phyloP scores from a whole-genome alignment of 371 early-diverging fungal species.

The Lichtheimia corymbifera region DNA sequence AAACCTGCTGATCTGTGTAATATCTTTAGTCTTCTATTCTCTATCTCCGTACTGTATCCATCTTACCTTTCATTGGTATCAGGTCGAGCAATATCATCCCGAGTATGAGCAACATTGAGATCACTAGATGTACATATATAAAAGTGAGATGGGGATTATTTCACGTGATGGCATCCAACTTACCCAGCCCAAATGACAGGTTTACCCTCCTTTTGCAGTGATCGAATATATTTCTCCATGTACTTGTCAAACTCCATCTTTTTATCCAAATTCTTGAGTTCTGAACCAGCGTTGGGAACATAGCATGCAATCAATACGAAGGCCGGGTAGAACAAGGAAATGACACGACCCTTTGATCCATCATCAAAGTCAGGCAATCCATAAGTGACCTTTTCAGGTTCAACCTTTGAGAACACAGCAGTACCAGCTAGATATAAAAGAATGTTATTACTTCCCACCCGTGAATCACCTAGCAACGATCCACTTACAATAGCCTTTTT shows the following conservation, averaged over 20 bases:
- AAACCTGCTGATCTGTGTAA: conserved; percentile 75
- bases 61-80: conserved; percentile 63
- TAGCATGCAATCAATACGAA: conserved; percentile 78
- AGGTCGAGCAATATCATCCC: conserved; percentile 83
- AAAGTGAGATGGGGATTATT: background rate
- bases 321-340: conserved; percentile 68
- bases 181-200: conserved; percentile 85
- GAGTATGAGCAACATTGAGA: conserved; percentile 87
- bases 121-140: conserved; percentile 45
- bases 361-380: conserved; percentile 61
- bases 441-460: background rate
- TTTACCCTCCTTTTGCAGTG: conserved; percentile 69
- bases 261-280: conserved; percentile 66
- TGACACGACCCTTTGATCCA: conserved; percentile 72
- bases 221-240: conserved; percentile 69
- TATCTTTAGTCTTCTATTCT: background rate
- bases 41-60: no score
- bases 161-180: background rate
- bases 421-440: conserved; percentile 58
- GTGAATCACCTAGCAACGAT: background rate
- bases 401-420: conserved; percentile 77
- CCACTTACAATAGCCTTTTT: conserved; percentile 77
- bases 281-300: conserved; percentile 82
- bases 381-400: conserved; percentile 67
- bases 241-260: conserved; percentile 67